Base-by-base conservation (phyloP, 441 rosid genomes). In the Populus tomentosa region DNA sequence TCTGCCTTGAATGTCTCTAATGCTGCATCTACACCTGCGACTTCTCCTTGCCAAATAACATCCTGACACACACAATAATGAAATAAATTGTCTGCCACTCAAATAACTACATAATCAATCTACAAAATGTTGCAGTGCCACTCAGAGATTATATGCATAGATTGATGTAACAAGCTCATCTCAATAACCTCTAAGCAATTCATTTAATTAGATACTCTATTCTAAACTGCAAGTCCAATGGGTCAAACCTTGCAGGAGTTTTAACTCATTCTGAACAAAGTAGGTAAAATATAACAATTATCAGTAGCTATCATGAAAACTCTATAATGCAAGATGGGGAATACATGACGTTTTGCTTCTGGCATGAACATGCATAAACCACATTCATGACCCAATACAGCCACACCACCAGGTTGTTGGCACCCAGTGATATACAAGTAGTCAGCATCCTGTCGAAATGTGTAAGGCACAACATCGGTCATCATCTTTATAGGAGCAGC, bases 321-420 rank as follows among this genome's bases (percentile, higher is more conserved):
- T 10, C 9, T 26, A 62, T 53, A 59, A 33, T 71, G 24, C 26
- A 65, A 75, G 71, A 73, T 36, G 9, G 67, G 62, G 38, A 90
- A 85, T 88, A 96, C 99, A 32, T 91, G 88, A 74, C 82, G 87
- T 53, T 90, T 89, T 80, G 91, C 78, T 87, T 92, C 97, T 1
- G 97, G 99, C 98, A 96, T 94, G 90, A 96, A 96, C 99, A 96
- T 96, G 90, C 94, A 96, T 85, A 96, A 87, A 78, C 99, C 98
- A 13, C 32, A 82, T 35, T 90, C 94, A 36, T 69, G 85, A 76
- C 96, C 86, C 77, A 96, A 86, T 78, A 94, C 90, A 2, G 99
- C 98, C 75, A 94, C 82, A 71, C 98, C 98, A 81, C 98, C 98
- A 28, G 99, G 96, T 83, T 96, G 99, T 30, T 92, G 94, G 86